Evolutionary conservation across 148 eudicot genomes (phyloP).

Genomic region (Polygonum aviculare): DNA sequence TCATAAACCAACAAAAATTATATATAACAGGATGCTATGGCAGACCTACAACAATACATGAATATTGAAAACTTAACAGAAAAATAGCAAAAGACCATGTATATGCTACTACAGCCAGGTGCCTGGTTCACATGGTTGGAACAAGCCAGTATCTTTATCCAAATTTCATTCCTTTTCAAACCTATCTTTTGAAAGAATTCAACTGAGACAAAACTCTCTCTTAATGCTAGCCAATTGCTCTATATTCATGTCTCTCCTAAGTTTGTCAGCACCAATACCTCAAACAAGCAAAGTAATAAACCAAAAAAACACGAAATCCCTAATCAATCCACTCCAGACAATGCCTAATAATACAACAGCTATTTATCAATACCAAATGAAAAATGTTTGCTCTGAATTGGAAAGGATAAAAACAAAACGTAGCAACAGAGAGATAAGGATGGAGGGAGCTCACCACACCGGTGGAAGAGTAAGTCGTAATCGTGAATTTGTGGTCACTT

Average conservation of each 20-base stretch:
- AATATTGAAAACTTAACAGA: neutral
- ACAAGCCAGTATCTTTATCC: neutral
- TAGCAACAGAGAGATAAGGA: neutral
- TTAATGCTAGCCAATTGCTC: neutral
- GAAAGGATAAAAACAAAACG: neutral
- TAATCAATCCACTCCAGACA: neutral
- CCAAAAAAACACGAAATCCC: neutral
- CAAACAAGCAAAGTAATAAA: neutral
- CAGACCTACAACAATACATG: too few species aligned
- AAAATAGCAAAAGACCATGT: neutral
- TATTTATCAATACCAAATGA: neutral
- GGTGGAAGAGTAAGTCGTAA: slow-evolving; percentile 65
- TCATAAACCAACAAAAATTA: neutral
- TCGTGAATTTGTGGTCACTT: slow-evolving; percentile 64
- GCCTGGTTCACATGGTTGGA: neutral
- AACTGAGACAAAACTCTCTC: neutral
- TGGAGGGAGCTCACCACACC: slow-evolving; percentile 53
- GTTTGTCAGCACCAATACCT: too few species aligned
- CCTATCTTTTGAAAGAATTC: neutral
- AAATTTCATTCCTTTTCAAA: neutral
- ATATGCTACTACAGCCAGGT: neutral
- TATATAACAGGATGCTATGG: neutral
- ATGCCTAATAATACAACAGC: neutral
- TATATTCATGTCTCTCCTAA: too few species aligned
- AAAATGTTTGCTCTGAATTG: neutral